phyloP scores from a whole-genome alignment of 2,329 filamentous ascomycete species.

The Colletotrichum paranaense region DNA sequence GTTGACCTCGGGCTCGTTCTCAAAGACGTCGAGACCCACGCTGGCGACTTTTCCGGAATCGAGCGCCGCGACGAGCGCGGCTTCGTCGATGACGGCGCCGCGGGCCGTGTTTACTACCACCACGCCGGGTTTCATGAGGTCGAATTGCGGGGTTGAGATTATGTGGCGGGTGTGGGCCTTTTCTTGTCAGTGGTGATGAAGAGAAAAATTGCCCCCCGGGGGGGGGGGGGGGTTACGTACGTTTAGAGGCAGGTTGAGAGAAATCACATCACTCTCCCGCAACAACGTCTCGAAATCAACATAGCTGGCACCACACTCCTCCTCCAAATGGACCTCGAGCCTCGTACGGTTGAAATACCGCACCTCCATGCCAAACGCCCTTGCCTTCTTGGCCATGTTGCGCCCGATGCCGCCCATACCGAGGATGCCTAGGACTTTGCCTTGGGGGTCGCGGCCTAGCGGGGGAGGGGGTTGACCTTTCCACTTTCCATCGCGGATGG shows the following conservation, averaged over 20 bases:
- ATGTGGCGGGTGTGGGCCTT: slow-evolving; percentile 77
- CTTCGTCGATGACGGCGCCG: slow-evolving; percentile 85
- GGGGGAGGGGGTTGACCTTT: slow-evolving; percentile 67
- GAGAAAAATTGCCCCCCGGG: too few relatives aligned
- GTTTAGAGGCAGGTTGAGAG: slow-evolving; percentile 84
- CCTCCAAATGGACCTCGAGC: slow-evolving; percentile 65
- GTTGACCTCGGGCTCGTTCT: slow-evolving; percentile 83
- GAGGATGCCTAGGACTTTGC: slow-evolving; percentile 82
- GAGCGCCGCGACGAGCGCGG: slow-evolving; percentile 79
- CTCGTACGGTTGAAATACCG: slow-evolving; percentile 79
- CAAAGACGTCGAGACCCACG: slow-evolving; percentile 84
- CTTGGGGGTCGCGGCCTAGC: slow-evolving; percentile 80
- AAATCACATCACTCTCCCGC: slow-evolving; percentile 78
- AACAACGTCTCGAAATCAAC: slow-evolving; percentile 81
- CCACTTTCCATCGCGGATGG: slow-evolving; percentile 76
- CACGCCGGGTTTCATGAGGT: slow-evolving; percentile 81
- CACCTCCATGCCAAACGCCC: slow-evolving; percentile 80
- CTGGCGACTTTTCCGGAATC: slow-evolving; percentile 76
- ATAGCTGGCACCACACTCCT: slow-evolving; percentile 70
- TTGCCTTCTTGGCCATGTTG: slow-evolving; percentile 79
- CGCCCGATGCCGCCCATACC: slow-evolving; percentile 90
- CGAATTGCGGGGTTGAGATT: slow-evolving; percentile 77
- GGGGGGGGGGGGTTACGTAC: slow-evolving; percentile 60
- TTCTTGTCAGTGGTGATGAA: neutral
- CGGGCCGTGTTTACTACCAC: slow-evolving; percentile 86